A percentile compares a stretch with the other conserved stretches of the same genome.
phyloP scores from a whole-genome alignment of 176 grass and related monocot species.

The Oryza rufipogon region DNA sequence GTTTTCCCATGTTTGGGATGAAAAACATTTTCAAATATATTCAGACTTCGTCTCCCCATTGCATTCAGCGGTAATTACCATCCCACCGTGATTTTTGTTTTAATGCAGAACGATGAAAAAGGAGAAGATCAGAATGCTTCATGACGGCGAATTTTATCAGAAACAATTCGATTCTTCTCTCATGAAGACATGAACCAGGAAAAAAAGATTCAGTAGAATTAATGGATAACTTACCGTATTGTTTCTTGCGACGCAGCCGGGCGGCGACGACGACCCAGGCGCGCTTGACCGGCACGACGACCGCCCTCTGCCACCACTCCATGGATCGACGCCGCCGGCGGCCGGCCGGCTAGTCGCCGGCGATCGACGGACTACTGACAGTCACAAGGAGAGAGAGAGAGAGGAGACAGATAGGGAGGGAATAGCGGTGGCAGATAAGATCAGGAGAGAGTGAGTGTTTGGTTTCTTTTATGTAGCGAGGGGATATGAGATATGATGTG shows the following conservation, averaged over 20 bases:
- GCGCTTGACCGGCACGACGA: constrained; percentile 52
- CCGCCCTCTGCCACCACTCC: constrained; percentile 69
- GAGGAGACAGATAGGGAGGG: background rate
- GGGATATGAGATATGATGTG: background rate
- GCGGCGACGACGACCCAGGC: constrained; percentile 53
- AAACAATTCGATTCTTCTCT: background rate
- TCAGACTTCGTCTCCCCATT: background rate
- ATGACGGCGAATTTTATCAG: background rate
- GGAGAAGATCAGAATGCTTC: background rate
- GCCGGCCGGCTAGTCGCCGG: constrained; percentile 13
- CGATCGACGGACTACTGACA: background rate
- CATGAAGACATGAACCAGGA: background rate
- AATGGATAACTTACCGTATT: constrained; percentile 32
- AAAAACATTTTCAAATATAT: background rate
- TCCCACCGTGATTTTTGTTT: background rate
- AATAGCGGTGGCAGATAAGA: background rate
- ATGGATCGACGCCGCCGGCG: constrained; percentile 4
- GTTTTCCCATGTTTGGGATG: background rate
- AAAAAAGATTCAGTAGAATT: background rate
- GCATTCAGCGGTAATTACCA: background rate
- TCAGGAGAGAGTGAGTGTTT: background rate
- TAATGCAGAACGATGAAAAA: too few species aligned
- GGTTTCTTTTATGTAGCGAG: background rate
- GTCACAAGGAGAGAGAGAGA: background rate
- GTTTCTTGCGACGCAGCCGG: constrained; percentile 41